Base-by-base conservation (phyloP, 2,329 filamentous ascomycete species). In the Fusarium sp. region DNA sequence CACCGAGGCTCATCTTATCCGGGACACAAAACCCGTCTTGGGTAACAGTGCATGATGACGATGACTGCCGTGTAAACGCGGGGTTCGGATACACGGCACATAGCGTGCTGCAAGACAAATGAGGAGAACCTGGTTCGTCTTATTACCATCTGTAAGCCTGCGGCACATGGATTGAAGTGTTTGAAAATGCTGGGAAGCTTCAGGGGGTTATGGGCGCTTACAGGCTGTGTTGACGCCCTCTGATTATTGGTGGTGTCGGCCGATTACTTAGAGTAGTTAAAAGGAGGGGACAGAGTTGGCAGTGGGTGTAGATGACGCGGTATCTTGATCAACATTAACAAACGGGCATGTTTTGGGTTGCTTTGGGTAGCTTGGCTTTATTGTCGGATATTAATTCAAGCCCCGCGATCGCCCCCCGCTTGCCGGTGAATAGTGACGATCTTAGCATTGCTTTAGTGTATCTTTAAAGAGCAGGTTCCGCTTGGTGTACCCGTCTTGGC, bases 61-160 rank as follows among this genome's bases (percentile, higher is more conserved):
- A 47, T 47, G 51, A 61, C 26, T 67, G 50, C 64, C 43, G 59
- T 54, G 22, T 24, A 22, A 49, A 26, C 52, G 61, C 64, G 70
- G 65, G 71, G 61, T 15, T 53, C 58, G 69, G 63, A 50, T 65
- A 52, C 44, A n/a, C 69, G 72, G 62, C 65, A 71, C 62, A 57
- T 55, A 44, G 51, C n/a, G 51, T 28, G 44, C 39, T 51, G 42
- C 40, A 51, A 36, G 21, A 38, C n/a, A 22, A 21, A 40, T 21
- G 42, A 40, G 39, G 21, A 43, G 44, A 47, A 39, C 17, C 44
- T 33, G 38, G 50, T 21, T 31, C 17, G 17, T 22, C 15, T 11
- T 21, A 24, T 28, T 28, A 11, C 21, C 4, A 34, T n/a, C 19
- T 55, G 38, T 34, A 7, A 28, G 52, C n/a, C 11, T 45, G 46